Conservation (phyloP, 331 rosid species). For the Rhamnella rubrinervis region DNA sequence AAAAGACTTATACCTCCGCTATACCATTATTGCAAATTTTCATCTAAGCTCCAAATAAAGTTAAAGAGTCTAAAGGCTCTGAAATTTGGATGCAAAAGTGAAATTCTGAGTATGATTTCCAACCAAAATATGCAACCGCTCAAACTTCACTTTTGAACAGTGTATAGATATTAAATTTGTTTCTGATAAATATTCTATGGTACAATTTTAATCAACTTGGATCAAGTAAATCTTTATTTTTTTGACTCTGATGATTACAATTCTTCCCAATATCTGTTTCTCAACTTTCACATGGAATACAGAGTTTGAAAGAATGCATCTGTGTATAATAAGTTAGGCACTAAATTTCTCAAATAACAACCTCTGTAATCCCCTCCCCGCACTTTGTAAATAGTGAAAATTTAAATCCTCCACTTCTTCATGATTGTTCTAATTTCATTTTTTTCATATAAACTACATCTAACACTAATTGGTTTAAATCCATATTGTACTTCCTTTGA, state of each 20-base stretch:
- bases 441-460: not conserved
- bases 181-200: not conserved
- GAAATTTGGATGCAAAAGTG: not conserved
- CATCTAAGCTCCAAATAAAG: conserved; percentile 2
- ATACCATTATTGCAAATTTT: not conserved
- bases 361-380: no score
- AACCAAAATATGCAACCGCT: not conserved
- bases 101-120: not conserved
- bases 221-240: not conserved
- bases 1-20: not conserved
- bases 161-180: not conserved
- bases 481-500: not conserved
- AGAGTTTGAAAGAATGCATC: no score
- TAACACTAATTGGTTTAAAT: not conserved
- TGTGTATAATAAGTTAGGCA: no score
- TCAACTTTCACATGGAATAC: no score
- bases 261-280: no score
- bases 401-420: not conserved
- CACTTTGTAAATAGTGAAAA: not conserved
- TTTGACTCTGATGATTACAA: no score
- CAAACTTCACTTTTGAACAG: not conserved
- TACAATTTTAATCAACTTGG: not conserved
- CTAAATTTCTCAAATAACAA: no score
- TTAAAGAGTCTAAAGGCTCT: not conserved
- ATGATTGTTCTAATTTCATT: not conserved